A percentile compares a stretch with the other conserved stretches of the same genome.
phyloP scores from a whole-genome alignment of 768 basidiomycete species.

The Pleurotus sapidus region DNA sequence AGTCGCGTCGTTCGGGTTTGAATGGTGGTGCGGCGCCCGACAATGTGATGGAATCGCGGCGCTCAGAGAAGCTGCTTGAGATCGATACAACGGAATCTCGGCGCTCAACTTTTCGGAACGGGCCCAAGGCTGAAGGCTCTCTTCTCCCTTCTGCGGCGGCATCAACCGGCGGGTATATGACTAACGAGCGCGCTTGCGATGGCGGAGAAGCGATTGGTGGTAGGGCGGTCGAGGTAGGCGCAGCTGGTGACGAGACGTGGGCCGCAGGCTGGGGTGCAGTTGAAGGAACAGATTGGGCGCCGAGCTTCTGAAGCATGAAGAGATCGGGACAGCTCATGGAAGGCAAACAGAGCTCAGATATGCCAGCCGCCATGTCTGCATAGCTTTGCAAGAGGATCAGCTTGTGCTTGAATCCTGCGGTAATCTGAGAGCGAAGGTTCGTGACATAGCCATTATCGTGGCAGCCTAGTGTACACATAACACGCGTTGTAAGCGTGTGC shows the following conservation, averaged over 20 bases:
- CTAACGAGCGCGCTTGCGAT: background rate
- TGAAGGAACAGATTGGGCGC: slow-evolving; percentile 16
- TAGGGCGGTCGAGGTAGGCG: background rate
- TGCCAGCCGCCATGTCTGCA: slow-evolving; percentile 55
- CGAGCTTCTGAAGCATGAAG: slow-evolving; percentile 58
- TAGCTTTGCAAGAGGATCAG: slow-evolving; percentile 65
- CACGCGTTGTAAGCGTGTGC: background rate
- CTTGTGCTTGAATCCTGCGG: slow-evolving; percentile 62
- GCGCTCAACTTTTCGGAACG: slow-evolving; percentile 1
- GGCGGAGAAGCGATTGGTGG: background rate
- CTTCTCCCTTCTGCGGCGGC: background rate
- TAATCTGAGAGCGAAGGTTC: slow-evolving; percentile 59
- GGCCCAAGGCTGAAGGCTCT: background rate
- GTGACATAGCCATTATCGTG: slow-evolving; percentile 74
- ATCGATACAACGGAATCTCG: slow-evolving; percentile 2
- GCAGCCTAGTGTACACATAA: slow-evolving; percentile 39
- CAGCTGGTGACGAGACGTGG: background rate
- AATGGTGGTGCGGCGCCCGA: background rate
- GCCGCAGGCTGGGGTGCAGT: background rate
- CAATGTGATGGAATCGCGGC: slow-evolving; percentile 1
- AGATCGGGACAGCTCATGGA: slow-evolving; percentile 51
- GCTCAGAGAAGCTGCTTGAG: background rate
- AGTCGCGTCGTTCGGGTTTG: slow-evolving; percentile 4
- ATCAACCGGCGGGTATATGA: background rate
- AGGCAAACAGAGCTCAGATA: slow-evolving; percentile 55